phyloP scores from a whole-genome alignment of 768 basidiomycete genomes.

The Amanita molliuscula region DNA sequence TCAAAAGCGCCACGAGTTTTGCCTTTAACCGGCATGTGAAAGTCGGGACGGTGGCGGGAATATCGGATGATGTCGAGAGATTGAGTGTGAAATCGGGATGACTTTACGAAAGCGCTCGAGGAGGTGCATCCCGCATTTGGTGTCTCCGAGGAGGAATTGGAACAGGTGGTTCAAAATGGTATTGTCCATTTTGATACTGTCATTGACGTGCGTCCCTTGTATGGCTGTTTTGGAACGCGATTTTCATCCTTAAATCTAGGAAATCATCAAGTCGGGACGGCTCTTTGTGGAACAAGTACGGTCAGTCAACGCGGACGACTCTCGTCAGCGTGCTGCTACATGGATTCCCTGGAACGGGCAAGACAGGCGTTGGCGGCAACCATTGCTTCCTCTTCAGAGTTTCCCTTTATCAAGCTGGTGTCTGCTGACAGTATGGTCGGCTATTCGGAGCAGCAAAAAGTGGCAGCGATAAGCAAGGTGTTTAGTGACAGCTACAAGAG shows the following conservation, averaged over 20 bases:
- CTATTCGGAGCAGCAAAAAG: conserved; percentile 86
- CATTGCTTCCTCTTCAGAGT: conserved; percentile 88
- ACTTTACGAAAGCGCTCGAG: conserved; percentile 85
- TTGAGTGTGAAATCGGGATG: conserved; percentile 77
- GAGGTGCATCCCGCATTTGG: conserved; percentile 97
- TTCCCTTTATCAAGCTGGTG: conserved; percentile 96
- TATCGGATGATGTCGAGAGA: conserved; percentile 92
- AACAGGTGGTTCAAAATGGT: conserved; percentile 89
- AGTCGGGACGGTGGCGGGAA: conserved; percentile 93
- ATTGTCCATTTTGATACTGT: conserved; percentile 79
- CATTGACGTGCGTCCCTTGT: conserved; percentile 57
- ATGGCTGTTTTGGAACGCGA: not conserved
- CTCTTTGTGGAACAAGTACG: conserved; percentile 93
- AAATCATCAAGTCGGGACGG: conserved; percentile 75
- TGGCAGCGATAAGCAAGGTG: conserved; percentile 82
- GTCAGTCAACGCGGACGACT: conserved; percentile 79
- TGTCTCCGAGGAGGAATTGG: conserved; percentile 93
- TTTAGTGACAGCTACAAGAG: conserved; percentile 97
- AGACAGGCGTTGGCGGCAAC: conserved; percentile 93
- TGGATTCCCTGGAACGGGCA: conserved; percentile 85
- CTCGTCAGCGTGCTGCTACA: conserved; percentile 86
- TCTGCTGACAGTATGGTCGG: conserved; percentile 97
- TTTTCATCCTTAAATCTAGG: conserved; percentile 33
- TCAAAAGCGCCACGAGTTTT: conserved; percentile 98
- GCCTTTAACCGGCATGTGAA: conserved; percentile 98